Conservation (phyloP, 164 flowering plant species). For the Annona cherimola region DNA sequence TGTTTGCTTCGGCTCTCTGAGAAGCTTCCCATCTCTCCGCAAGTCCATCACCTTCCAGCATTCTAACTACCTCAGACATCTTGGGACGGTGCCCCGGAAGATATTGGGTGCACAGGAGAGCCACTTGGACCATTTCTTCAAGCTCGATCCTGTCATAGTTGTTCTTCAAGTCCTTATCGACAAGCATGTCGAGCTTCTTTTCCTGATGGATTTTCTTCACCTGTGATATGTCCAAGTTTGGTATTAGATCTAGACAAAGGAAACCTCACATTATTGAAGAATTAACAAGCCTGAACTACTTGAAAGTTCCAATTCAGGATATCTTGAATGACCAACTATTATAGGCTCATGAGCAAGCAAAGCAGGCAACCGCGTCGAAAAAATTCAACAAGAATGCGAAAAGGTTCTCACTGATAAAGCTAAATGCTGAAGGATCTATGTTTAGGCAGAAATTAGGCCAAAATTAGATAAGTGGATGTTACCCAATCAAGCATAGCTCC, state of each 20-base stretch:
- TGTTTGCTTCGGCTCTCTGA: conserved; percentile 46
- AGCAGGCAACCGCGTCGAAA: too few species aligned
- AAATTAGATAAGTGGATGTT: conserved; percentile 17
- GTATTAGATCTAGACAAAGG: not conserved
- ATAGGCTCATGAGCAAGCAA: too few species aligned
- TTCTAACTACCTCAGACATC: conserved; percentile 77
- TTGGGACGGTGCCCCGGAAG: conserved; percentile 67
- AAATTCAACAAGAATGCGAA: too few species aligned
- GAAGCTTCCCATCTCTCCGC: conserved; percentile 87
- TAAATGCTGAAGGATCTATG: not conserved
- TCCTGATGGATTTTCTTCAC: conserved; percentile 80
- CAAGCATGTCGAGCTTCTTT: conserved; percentile 65
- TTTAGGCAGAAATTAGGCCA: not conserved
- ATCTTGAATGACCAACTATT: too few species aligned
- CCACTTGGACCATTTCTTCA: conserved; percentile 78
- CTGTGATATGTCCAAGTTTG: conserved; percentile 24
- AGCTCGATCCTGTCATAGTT: conserved; percentile 70
- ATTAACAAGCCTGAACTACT: too few species aligned
- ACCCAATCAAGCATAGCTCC: conserved; percentile 96
- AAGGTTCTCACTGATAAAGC: too few species aligned
- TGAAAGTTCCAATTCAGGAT: too few species aligned
- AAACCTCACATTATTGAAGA: too few species aligned
- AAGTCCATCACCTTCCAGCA: conserved; percentile 84
- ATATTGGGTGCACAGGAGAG: conserved; percentile 65
- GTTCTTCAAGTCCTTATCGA: conserved; percentile 67